Base-by-base conservation (phyloP, 2,329 filamentous ascomycete species). In the Curvularia spicifera region DNA sequence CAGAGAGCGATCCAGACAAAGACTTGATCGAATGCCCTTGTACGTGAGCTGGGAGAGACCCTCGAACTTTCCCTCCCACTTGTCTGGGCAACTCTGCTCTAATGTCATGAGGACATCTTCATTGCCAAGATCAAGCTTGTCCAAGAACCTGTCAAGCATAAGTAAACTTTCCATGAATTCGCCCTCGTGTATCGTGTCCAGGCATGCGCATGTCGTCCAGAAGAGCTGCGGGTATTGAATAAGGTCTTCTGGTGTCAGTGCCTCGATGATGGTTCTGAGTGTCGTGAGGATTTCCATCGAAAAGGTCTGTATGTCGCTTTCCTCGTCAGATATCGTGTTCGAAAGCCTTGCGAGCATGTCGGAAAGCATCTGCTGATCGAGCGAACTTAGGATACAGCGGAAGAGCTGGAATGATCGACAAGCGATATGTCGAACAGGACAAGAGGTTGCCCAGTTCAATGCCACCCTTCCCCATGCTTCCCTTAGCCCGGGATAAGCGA, bases 371-470 rank as follows among this genome's bases (percentile, higher is more conserved):
- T 88, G 84, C 66, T 96, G 93, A 71, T 99, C 94, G 22, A 98
- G 80, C 0, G 91, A 92, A 15, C 91, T 96, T 28, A 96, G 85
- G 53, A 98, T 93, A 73, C 94, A 98, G 31, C 95, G 86, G 79
- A 97, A 99, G 10, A 99, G 90, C 73, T 99, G 96, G 78, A 99
- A 98, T 0, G 96, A 99, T 28, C 95, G 89, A 73, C 96, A 99
- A 1, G 95, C 95, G 51, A 99, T 82, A 79, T 99, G 95, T 48
- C 94, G 85, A 5, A 99, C 96, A 0, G 95, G 92, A 73, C 96
- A 99, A 3, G 93, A 97, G 0, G 95, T 98, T 9, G 95, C 96
- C 95, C 95, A 99, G 10, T 90, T 93, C 61, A 99, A 80, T 0
- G 94, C 94, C 31, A 96, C 84, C 63, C 91, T 91, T 7, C 90